These are phyloP conservation scores for Cryptococcus wingfieldii DNA, from an alignment of 1,284 basidiomycete species.

Conservation along the genomic window DNA sequence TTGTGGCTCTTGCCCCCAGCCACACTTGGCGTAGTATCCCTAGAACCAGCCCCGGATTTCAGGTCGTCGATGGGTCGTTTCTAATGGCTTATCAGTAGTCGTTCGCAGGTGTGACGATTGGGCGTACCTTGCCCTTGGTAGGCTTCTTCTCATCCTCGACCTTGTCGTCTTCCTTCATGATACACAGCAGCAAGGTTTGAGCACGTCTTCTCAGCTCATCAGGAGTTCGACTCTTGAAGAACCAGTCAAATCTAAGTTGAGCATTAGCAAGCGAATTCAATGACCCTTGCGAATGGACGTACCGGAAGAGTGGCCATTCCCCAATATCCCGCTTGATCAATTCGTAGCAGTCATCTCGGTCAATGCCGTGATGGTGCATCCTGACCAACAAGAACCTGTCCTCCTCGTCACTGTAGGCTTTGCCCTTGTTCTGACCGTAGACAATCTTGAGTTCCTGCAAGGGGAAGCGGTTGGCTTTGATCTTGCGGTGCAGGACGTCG, in stretches of 20 bases:
- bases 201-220: constrained; percentile 87
- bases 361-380: constrained; percentile 86
- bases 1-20: constrained; percentile 4
- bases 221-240: constrained; percentile 91
- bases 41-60: constrained; percentile 37
- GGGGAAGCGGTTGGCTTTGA: constrained; percentile 73
- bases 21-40: constrained; percentile 41
- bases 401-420: constrained; percentile 94
- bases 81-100: constrained; percentile 16
- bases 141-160: constrained; percentile 52
- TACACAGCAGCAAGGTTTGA: constrained; percentile 81
- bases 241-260: constrained; percentile 75
- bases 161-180: constrained; percentile 76
- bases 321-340: constrained; percentile 93
- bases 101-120: neutral
- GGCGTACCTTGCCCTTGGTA: constrained; percentile 40
- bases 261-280: neutral
- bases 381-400: constrained; percentile 92
- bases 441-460: constrained; percentile 93
- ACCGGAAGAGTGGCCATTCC: constrained; percentile 89
- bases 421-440: constrained; percentile 92
- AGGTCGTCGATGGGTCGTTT: constrained; percentile 51
- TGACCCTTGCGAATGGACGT: neutral
- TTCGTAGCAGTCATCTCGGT: constrained; percentile 88
- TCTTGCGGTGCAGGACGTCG: constrained; percentile 79